Evolutionary conservation across 1,284 basidiomycete species (phyloP), one percentile per base, ranked within the genome.

Genomic region (Mycena sp.): DNA sequence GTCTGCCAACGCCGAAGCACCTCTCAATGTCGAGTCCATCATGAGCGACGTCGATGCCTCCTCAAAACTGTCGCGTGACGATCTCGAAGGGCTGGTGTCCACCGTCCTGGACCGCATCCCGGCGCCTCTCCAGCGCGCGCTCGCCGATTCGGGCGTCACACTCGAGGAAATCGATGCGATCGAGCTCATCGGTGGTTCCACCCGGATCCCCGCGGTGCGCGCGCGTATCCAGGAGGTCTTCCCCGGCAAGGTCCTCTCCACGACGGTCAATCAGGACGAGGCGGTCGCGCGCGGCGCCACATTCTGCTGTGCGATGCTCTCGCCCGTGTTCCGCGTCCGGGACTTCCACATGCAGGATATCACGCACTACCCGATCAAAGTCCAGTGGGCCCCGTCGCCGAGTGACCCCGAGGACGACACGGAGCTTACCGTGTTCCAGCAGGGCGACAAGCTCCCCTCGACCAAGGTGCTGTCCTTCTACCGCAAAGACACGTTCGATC

Each of bases 401-500:
- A 81, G 86, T 7, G 94, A 94, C 71, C 85, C 88, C 0, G 93
- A 95, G 65, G 94, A 96, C 67, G 95, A 96, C 75, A 94, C 91
- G 32, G 92, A 95, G 75, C 87, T 98, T 65, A 82, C 88, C 65
- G 94, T 96, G 59, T 98, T 96, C 87, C 89, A 91, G 57, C 82
- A 83, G 49, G 90, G 89, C 63, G 96, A 97, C 80, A 73, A 79
- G 55, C 86, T 96, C 63, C 96, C 96, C 9, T 96, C 94, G 32
- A 96, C 95, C 75, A 98, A 98, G 81, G 88, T 95, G 68, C 87
- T 98, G 69, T 94, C 94, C n/a, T 97, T 97, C 86, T 92, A 94
- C 79, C 91, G 96, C 76, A 90, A 89, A 72, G 88, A 89, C 51
- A 77, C 91, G 7, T 98, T 98, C 80, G 91, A 93, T 59, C 84